Conservation (phyloP, 352 stramenopile genomes). For the Phytophthora vignae region DNA sequence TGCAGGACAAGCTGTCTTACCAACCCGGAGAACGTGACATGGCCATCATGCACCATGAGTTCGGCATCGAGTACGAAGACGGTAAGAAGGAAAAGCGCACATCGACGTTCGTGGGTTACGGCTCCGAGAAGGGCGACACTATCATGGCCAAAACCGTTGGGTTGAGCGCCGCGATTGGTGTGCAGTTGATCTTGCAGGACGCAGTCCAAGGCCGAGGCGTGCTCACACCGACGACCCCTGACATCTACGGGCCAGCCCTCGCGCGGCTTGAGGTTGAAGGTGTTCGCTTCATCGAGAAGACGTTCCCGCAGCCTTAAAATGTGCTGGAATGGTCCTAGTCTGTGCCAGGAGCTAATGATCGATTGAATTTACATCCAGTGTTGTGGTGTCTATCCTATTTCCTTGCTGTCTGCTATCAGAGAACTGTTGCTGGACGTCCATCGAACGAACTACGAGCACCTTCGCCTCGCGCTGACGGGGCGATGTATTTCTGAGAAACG, state of each 20-base stretch:
- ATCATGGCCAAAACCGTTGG: conserved; percentile 97
- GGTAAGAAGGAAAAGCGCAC: conserved; percentile 89
- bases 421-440: conserved; percentile 42
- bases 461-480: conserved; percentile 36
- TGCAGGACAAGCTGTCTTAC: conserved; percentile 93
- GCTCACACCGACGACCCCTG: conserved; percentile 89
- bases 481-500: conserved; percentile 76
- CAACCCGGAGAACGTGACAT: conserved; percentile 94
- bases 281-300: conserved; percentile 89
- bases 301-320: conserved; percentile 47
- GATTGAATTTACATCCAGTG: conserved; percentile 19
- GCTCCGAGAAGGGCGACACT: conserved; percentile 89
- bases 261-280: conserved; percentile 89
- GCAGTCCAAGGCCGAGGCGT: conserved; percentile 84
- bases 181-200: conserved; percentile 94
- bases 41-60: conserved; percentile 94
- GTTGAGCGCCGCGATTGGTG: conserved; percentile 93
- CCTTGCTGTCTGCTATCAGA: conserved; percentile 22
- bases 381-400: conserved; percentile 1
- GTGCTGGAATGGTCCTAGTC: not conserved
- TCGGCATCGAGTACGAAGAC: conserved; percentile 82
- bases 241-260: conserved; percentile 91
- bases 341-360: not conserved
- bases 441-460: conserved; percentile 25
- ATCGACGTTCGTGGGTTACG: conserved; percentile 94